Evolutionary conservation across 495 filamentous ascomycete species (phyloP).

Genomic region (Aspergillus campestris): DNA sequence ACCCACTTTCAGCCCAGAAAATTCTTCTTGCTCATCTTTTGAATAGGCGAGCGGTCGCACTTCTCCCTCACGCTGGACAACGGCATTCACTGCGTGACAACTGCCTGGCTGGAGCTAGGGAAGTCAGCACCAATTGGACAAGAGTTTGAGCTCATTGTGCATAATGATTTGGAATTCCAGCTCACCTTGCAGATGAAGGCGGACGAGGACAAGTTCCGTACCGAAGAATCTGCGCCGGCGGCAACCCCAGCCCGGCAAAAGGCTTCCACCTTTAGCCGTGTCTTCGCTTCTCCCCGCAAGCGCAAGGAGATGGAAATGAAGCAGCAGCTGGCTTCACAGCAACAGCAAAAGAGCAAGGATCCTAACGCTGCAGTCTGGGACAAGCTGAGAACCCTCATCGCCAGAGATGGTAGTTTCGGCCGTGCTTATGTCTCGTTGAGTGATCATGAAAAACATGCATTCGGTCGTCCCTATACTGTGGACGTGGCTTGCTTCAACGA

Average conservation of each 20-base stretch:
- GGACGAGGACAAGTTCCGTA: constrained; percentile 54
- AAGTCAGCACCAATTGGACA: constrained; percentile 93
- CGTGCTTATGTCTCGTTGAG: constrained; percentile 87
- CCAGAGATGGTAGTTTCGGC: constrained; percentile 85
- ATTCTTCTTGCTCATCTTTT: not conserved
- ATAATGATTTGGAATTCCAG: constrained; percentile 95
- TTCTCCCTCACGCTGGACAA: constrained; percentile 96
- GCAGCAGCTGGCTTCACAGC: constrained; percentile 66
- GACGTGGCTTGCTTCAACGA: constrained; percentile 95
- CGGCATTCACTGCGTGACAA: constrained; percentile 94
- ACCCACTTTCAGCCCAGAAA: too few species aligned
- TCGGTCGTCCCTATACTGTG: constrained; percentile 75
- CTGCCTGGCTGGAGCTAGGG: constrained; percentile 87
- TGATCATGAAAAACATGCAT: constrained; percentile 80
- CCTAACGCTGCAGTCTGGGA: constrained; percentile 66
- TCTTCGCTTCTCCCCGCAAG: constrained; percentile 92
- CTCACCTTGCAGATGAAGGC: constrained; percentile 93
- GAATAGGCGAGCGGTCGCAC: constrained; percentile 72
- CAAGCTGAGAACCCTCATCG: constrained; percentile 73
- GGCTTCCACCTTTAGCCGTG: constrained; percentile 76
- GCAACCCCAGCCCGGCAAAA: constrained; percentile 56
- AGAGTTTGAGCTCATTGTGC: constrained; percentile 95
- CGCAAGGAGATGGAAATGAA: constrained; percentile 84
- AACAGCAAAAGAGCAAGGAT: constrained; percentile 56
- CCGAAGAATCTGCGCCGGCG: constrained; percentile 40